These are phyloP conservation scores for Lodderomyces metapsilosis DNA, from an alignment of 1,139 yeast species.

Conservation along the genomic window DNA sequence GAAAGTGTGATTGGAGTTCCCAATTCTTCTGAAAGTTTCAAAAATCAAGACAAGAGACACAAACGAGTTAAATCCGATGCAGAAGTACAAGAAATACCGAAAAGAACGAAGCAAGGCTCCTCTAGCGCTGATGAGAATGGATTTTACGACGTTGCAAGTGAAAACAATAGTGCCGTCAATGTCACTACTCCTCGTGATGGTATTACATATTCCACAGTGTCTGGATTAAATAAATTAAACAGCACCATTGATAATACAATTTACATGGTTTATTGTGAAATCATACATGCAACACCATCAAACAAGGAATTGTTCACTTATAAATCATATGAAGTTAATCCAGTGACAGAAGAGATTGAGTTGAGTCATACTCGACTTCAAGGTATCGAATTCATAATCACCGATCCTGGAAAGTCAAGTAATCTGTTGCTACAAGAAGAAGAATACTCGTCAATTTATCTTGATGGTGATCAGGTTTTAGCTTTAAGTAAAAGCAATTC, in stretches of 20 bases:
- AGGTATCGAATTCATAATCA: background rate
- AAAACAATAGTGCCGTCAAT: background rate
- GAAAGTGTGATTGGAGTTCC: background rate
- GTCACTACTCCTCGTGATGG: too few species aligned
- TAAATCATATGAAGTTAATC: background rate
- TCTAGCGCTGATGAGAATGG: background rate
- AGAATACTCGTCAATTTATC: background rate
- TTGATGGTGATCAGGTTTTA: background rate
- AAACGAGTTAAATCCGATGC: background rate
- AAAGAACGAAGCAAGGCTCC: background rate
- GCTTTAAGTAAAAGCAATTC: background rate
- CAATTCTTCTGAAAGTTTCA: background rate
- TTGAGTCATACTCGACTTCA: conserved; percentile 1
- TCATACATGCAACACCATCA: background rate
- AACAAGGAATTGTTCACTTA: background rate
- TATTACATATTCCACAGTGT: background rate
- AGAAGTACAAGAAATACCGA: background rate
- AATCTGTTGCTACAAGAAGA: background rate
- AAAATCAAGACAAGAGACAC: background rate
- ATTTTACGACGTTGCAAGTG: too few species aligned
- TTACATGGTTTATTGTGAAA: background rate
- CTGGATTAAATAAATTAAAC: background rate
- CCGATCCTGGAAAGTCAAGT: background rate
- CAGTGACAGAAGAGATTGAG: background rate
- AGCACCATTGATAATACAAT: background rate